Percentiles rank a stretch among this genome's conserved stretches.
These are phyloP conservation scores for Gillenia trifoliata DNA, from an alignment of 306 rosid species.

Conservation along the genomic window DNA sequence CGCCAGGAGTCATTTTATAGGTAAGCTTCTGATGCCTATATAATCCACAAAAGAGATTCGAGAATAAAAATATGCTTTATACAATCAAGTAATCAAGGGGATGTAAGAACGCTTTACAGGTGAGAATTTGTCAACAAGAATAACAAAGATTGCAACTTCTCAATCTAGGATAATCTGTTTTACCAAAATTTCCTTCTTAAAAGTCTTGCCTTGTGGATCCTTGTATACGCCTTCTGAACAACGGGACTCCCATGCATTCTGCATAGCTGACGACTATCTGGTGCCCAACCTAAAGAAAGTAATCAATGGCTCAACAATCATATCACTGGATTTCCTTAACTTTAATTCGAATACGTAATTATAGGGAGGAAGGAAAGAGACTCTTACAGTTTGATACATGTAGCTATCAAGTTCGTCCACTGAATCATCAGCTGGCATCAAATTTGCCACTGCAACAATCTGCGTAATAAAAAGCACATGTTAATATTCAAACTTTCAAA, in stretches of 20 bases:
- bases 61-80: slow-evolving; percentile 12
- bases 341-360: not conserved
- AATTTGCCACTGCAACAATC: slow-evolving; percentile 95
- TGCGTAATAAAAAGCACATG: slow-evolving; percentile 14
- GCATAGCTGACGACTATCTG: slow-evolving; percentile 80
- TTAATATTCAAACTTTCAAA: not conserved
- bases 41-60: slow-evolving; percentile 14
- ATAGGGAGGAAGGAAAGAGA: not conserved
- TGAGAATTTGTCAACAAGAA: not conserved
- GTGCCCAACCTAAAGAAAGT: slow-evolving; percentile 82
- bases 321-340: not conserved
- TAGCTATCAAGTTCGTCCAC: slow-evolving; percentile 94
- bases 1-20: slow-evolving; percentile 78
- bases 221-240: slow-evolving; percentile 84
- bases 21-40: slow-evolving; percentile 81
- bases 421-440: slow-evolving; percentile 85
- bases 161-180: slow-evolving; percentile 22
- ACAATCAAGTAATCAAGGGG: slow-evolving; percentile 3
- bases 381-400: slow-evolving; percentile 91
- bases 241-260: slow-evolving; percentile 95
- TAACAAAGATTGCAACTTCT: slow-evolving; percentile 16
- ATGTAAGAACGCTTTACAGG: not conserved
- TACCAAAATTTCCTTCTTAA: slow-evolving; percentile 29
- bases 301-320: slow-evolving; percentile 12
- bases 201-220: slow-evolving; percentile 93